Conservation (phyloP, 805 yeast genomes). For the Ogataea pignaliae region DNA sequence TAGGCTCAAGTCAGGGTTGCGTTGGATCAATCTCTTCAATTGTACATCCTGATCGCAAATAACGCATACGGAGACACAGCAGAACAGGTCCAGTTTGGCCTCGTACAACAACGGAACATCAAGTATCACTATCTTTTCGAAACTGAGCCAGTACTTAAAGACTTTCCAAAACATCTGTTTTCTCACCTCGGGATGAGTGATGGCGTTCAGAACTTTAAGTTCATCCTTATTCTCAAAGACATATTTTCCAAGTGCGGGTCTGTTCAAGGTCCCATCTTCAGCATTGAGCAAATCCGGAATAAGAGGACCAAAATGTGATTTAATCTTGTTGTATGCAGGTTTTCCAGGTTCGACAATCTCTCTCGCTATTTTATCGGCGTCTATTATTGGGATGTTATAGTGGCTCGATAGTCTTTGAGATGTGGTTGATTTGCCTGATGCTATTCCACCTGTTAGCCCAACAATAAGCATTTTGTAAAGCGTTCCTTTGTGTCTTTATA, state of each 20-base stretch:
- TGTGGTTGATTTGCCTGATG: conserved; percentile 94
- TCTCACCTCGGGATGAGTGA: conserved; percentile 87
- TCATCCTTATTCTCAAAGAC: conserved; percentile 69
- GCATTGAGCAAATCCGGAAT: conserved; percentile 46
- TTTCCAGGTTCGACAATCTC: conserved; percentile 81
- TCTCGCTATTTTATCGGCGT: conserved; percentile 88
- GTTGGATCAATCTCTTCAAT: conserved; percentile 50
- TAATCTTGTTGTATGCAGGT: conserved; percentile 62
- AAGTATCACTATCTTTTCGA: conserved; percentile 59
- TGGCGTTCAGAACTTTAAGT: conserved; percentile 56
- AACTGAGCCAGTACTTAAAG: conserved; percentile 50
- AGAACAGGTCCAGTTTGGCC: conserved; percentile 60
- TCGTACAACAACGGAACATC: conserved; percentile 93
- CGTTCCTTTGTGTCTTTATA: not conserved
- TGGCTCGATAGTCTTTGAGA: conserved; percentile 52
- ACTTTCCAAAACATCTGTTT: conserved; percentile 58
- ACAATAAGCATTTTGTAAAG: conserved; percentile 63
- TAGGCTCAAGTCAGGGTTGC: conserved; percentile 63
- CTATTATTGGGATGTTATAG: conserved; percentile 59
- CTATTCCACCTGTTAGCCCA: conserved; percentile 98
- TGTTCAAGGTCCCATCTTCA: conserved; percentile 47
- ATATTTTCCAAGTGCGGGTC: conserved; percentile 70
- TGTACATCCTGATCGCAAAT: conserved; percentile 57
- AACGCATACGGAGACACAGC: conserved; percentile 70
- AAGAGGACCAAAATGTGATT: conserved; percentile 50